A percentile compares a stretch with the other conserved stretches of the same genome.
These are phyloP conservation scores for Rhododendron vialii DNA, from an alignment of 148 eudicot genomes.

Conservation along the genomic window DNA sequence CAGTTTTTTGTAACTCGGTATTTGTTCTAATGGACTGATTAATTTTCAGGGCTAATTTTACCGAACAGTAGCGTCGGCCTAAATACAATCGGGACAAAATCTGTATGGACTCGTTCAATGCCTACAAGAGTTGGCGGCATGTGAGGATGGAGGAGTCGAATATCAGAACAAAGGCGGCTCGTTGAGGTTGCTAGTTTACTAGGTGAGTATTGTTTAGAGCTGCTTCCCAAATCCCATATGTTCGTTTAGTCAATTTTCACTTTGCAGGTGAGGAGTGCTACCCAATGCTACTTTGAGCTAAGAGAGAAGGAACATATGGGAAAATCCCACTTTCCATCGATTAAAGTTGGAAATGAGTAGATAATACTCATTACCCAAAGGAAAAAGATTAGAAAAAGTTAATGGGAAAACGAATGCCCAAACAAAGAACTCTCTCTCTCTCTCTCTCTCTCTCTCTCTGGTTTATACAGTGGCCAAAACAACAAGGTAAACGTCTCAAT, in stretches of 20 bases:
- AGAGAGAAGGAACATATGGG: not conserved
- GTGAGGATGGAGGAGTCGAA: not conserved
- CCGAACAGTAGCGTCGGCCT: not conserved
- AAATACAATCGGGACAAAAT: not conserved
- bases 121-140: not conserved
- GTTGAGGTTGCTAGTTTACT: not conserved
- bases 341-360: not conserved
- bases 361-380: not conserved
- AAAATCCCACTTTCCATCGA: not conserved
- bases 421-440: not conserved
- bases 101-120: not conserved
- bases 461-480: too few species aligned
- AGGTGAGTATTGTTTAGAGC: not conserved
- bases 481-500: too few species aligned
- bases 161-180: not conserved
- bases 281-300: not conserved
- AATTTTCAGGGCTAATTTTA: not conserved
- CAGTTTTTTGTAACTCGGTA: not conserved
- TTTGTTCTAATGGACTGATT: not conserved
- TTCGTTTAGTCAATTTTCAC: not conserved
- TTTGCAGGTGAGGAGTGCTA: not conserved
- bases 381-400: not conserved
- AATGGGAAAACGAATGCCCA: not conserved
- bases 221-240: not conserved
- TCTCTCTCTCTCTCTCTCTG: not conserved